phyloP scores from a whole-genome alignment of 352 stramenopile genomes.

The Globisporangium takayamanum region DNA sequence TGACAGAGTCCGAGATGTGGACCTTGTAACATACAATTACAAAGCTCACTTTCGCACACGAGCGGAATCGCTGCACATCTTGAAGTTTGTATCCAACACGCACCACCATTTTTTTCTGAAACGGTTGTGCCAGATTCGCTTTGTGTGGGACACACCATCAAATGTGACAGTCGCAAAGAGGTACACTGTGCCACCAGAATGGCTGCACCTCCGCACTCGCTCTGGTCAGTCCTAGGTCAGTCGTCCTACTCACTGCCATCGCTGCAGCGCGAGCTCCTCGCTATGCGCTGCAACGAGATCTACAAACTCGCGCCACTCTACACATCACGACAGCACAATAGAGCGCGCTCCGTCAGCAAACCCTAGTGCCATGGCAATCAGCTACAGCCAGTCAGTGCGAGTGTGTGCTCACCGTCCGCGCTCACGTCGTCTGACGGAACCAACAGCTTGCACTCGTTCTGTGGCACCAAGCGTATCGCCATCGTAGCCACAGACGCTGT shows the following conservation, averaged over 20 bases:
- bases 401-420: slow-evolving; percentile 4
- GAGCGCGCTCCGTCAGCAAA: neutral
- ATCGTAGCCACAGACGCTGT: neutral
- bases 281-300: slow-evolving; percentile 37
- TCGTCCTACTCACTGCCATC: neutral
- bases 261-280: slow-evolving; percentile 15
- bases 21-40: too few species aligned
- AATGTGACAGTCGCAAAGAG: too few species aligned
- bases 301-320: slow-evolving; percentile 52
- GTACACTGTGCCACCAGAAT: too few species aligned
- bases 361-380: neutral
- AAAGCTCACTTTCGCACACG: too few species aligned
- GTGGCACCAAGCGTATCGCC: neutral
- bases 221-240: too few species aligned
- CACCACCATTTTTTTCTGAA: too few species aligned
- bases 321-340: neutral
- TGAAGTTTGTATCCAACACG: too few species aligned
- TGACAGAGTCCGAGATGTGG: too few species aligned
- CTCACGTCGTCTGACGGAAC: slow-evolving; percentile 3
- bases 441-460: slow-evolving; percentile 2
- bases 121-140: too few species aligned
- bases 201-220: too few species aligned
- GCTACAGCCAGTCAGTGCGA: neutral
- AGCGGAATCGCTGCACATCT: too few species aligned
- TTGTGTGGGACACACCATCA: too few species aligned